These are phyloP conservation scores for Sclerotinia nivalis DNA, from an alignment of 2,329 filamentous ascomycete species.

Conservation along the genomic window DNA sequence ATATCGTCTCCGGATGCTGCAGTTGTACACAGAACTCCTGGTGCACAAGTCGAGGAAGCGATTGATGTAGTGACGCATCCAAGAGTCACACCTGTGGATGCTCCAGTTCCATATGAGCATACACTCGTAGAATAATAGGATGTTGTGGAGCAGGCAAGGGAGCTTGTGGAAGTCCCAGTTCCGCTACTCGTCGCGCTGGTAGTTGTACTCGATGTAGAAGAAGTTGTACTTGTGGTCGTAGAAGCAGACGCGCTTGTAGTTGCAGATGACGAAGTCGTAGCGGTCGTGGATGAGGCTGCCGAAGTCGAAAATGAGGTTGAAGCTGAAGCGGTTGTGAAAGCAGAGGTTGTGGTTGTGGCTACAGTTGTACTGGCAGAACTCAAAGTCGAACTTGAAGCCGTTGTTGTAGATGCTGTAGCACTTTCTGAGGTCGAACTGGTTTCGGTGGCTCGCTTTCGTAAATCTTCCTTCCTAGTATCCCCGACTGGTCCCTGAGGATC, in stretches of 20 bases:
- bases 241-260: not conserved
- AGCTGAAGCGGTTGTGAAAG: not conserved
- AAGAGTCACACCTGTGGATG: slow-evolving; percentile 17
- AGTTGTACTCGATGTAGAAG: slow-evolving; percentile 10
- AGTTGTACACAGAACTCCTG: slow-evolving; percentile 16
- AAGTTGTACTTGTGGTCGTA: slow-evolving; percentile 10
- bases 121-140: slow-evolving; percentile 9
- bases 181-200: not conserved
- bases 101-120: slow-evolving; percentile 22
- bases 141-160: slow-evolving; percentile 20
- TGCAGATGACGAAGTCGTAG: slow-evolving; percentile 2
- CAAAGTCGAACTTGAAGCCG: not conserved
- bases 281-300: slow-evolving; percentile 13
- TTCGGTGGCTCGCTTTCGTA: slow-evolving; percentile 28
- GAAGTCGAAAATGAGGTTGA: slow-evolving; percentile 4
- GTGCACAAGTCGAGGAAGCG: slow-evolving; percentile 2
- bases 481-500: slow-evolving; percentile 8
- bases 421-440: slow-evolving; percentile 4
- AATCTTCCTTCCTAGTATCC: slow-evolving; percentile 26
- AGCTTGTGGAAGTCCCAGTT: not conserved
- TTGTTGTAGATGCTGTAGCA: not conserved
- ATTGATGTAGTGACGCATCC: slow-evolving; percentile 16
- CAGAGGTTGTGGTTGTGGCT: not conserved
- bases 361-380: slow-evolving; percentile 9
- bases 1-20: not conserved